Evolutionary conservation across 768 basidiomycete species (phyloP).

Genomic region (Ramaria rubella): DNA sequence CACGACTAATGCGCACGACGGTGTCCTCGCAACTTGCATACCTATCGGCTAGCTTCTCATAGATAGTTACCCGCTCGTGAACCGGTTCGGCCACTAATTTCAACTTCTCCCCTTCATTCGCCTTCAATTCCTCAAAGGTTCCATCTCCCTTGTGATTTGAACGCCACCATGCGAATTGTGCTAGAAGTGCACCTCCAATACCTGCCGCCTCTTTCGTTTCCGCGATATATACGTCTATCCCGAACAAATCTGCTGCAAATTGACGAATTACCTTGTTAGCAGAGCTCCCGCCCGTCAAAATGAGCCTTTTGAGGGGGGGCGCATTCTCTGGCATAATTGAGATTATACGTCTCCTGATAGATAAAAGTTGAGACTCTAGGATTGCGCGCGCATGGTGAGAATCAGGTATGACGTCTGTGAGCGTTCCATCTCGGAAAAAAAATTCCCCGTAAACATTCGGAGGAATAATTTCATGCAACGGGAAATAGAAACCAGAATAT

Average conservation of each 20-base stretch:
- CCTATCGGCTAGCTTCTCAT: conserved; percentile 43
- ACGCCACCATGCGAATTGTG: conserved; percentile 64
- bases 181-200: conserved; percentile 65
- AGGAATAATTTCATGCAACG: conserved; percentile 83
- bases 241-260: conserved; percentile 72
- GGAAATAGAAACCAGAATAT: conserved; percentile 70
- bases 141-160: conserved; percentile 36
- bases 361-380: conserved; percentile 79
- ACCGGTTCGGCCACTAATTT: conserved; percentile 56
- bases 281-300: conserved; percentile 75
- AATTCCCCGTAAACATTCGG: conserved; percentile 66
- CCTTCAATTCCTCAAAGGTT: conserved; percentile 60
- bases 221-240: conserved; percentile 65
- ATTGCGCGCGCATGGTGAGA: conserved; percentile 65
- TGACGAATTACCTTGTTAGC: conserved; percentile 68
- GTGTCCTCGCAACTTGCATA: conserved; percentile 54
- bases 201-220: conserved; percentile 64
- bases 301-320: conserved; percentile 53
- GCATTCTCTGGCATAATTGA: conserved; percentile 58
- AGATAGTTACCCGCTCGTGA: conserved; percentile 38
- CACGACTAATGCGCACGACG: no score
- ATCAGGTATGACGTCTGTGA: conserved; percentile 32
- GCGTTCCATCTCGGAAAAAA: conserved; percentile 41
- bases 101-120: conserved; percentile 36
- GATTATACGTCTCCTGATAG: conserved; percentile 64